Evolutionary conservation across 768 basidiomycete genomes (phyloP), one percentile per base, ranked within the genome.

Genomic region (Russula emetica): DNA sequence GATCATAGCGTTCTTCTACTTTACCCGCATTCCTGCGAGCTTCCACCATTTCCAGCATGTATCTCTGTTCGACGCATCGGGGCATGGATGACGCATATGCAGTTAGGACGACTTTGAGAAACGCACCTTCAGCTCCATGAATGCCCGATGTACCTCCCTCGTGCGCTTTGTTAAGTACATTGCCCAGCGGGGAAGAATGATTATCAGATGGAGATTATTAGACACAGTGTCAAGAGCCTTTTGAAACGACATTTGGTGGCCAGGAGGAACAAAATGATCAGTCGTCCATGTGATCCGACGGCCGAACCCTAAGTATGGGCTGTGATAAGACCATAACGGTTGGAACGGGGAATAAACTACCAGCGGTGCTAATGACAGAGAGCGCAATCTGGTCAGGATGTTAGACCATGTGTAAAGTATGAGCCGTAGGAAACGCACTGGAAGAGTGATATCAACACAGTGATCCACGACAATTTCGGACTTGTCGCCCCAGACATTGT

Each of bases 361-460:
- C 83, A 63, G 84, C 83, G 2, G 76, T 77, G 28, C 83, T 77
- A 59, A 85, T 82, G 34, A 84, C 78, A 55, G 82, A 80, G 3
- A 85, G 77, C 0, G 83, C 80, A 44, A 84, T 78, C 83, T 85
- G 28, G 20, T 49, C 6, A 10, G 44, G 26, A 32, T 11, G 22
- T 49, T 42, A 28, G 7, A 28, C 10, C 38, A 26, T 20, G 26
- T 26, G 32, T 10, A 34, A 34, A 34, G 5, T 34, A 8, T 34
- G 32, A 34, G 1, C 32, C 32, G 6, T 34, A 34, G 8, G 32
- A 34, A 34, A 34, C 32, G 32, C 6, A 34, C 32, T 34, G 32
- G 32, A 34, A 34, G 32, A 34, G 32, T 34, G 32, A 34, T 34
- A 34, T 34, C 32, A 7, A 34, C 32, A 34, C 32, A 34, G 32